Evolutionary conservation across 2,329 filamentous ascomycete genomes (phyloP), one percentile per base, ranked within the genome.

Genomic region (Diaporthe sp.): DNA sequence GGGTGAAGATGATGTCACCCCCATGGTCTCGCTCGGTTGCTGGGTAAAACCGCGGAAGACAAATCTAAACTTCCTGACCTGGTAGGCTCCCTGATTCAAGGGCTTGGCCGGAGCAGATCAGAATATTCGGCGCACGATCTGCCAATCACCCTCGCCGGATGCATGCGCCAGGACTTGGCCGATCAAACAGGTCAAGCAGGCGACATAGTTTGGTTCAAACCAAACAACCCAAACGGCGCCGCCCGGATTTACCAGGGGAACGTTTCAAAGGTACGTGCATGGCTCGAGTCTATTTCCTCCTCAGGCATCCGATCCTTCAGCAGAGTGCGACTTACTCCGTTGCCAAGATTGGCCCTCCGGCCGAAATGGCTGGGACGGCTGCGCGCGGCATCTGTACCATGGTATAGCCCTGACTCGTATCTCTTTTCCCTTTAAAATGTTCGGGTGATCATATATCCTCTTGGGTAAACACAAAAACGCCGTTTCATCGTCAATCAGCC

Each of bases 191-290:
- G 39, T 13, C 17, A 50, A 25, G 44, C 44, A 25, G 44, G 22
- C 44, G 17, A 35, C n/a, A 35, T 32, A 37, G 30, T 51, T 66
- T 66, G 61, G 61, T 35, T 27, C 42, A 50, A 66, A 66, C 61
- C 17, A 63, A 63, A 66, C 30, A 27, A n/a, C 22, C 44, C 19
- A n/a, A 44, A 44, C 15, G 37, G 17, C n/a, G 61, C 44, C 30
- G 30, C 42, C 27, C 44, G 61, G 61, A 37, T 37, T 66, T 66
- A 37, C 61, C 42, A 51, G 42, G 61, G 61, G 5, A 65, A 35
- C n/a, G 61, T 66, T 66, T 66, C 61, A 66, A 25, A 51, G 61
- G 42, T 66, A 50, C 61, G 30, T 66, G 61, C 61, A 66, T 50
- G 42, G 61, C 61, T 19, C 61, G 61, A 66, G 61, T 50, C 61